Conservation (phyloP, 2,329 filamentous ascomycete genomes). For the Parafenestella ontariensis region DNA sequence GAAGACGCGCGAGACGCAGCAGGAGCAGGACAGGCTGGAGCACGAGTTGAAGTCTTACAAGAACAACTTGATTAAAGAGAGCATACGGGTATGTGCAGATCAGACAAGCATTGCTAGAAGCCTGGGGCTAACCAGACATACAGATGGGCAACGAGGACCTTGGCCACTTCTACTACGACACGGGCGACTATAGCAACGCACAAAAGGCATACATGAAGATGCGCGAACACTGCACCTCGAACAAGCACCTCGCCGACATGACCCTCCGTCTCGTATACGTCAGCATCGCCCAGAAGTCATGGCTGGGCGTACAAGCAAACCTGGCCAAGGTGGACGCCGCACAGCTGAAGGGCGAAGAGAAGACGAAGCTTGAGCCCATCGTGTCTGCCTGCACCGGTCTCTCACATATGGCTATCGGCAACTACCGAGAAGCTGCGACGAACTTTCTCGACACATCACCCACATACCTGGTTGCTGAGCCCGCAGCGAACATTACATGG, state of each 20-base stretch:
- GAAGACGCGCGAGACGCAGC: conserved; percentile 70
- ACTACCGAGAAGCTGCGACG: conserved; percentile 72
- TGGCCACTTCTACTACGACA: conserved; percentile 80
- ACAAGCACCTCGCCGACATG: conserved; percentile 84
- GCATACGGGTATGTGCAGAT: conserved; percentile 74
- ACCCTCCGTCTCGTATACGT: conserved; percentile 79
- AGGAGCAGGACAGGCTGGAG: conserved; percentile 78
- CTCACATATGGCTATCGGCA: conserved; percentile 63
- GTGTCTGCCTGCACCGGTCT: conserved; percentile 68
- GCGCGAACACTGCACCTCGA: conserved; percentile 86
- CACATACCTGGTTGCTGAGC: conserved; percentile 49
- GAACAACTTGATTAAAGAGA: conserved; percentile 97
- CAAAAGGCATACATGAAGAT: conserved; percentile 83
- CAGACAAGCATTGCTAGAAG: neutral
- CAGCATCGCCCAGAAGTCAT: conserved; percentile 78
- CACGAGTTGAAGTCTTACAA: conserved; percentile 89
- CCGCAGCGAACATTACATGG: conserved; percentile 58
- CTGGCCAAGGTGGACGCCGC: conserved; percentile 63
- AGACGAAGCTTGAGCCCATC: conserved; percentile 67
- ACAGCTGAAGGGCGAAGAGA: conserved; percentile 64
- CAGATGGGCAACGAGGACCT: conserved; percentile 96
- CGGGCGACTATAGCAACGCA: conserved; percentile 75
- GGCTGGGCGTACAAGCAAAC: conserved; percentile 70
- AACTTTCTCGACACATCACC: conserved; percentile 72
- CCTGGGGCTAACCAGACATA: conserved; percentile 8